phyloP scores from a whole-genome alignment of 2,329 filamentous ascomycete species.

The Cylindrodendrum hubeiense region DNA sequence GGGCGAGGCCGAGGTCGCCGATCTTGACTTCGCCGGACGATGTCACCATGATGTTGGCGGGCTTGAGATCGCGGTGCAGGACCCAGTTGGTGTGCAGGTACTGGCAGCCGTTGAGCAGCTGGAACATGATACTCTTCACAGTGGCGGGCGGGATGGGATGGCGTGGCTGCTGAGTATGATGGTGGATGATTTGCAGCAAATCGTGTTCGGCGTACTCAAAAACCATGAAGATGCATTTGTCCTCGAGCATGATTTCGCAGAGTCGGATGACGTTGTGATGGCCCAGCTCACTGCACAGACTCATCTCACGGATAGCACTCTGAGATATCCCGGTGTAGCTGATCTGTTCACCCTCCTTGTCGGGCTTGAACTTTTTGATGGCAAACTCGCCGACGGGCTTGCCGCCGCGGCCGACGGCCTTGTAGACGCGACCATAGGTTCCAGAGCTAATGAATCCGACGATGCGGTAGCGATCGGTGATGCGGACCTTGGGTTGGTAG shows the following conservation, averaged over 20 bases:
- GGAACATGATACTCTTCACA: constrained; percentile 94
- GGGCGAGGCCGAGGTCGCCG: constrained; percentile 91
- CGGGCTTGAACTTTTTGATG: constrained; percentile 99
- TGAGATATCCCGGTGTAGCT: constrained; percentile 98
- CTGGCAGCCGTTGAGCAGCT: constrained; percentile 92
- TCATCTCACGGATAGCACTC: constrained; percentile 97
- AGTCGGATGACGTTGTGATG: constrained; percentile 92
- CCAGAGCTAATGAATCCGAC: constrained; percentile 98
- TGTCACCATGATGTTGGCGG: constrained; percentile 99
- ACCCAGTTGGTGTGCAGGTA: constrained; percentile 98
- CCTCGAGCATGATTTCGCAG: constrained; percentile 95
- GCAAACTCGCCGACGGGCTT: constrained; percentile 81
- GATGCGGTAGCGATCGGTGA: constrained; percentile 94
- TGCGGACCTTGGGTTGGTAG: constrained; percentile 84
- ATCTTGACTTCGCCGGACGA: constrained; percentile 92
- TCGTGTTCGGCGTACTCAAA: constrained; percentile 99
- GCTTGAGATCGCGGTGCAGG: constrained; percentile 95
- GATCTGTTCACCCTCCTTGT: constrained; percentile 95
- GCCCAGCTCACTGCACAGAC: constrained; percentile 89
- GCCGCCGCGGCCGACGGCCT: constrained; percentile 77
- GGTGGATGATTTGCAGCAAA: constrained; percentile 96
- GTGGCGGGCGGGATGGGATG: constrained; percentile 90
- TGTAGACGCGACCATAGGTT: constrained; percentile 98
- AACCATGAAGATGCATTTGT: constrained; percentile 99
- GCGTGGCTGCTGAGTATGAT: constrained; percentile 90